These are phyloP conservation scores for Brettanomyces anomalus DNA, from an alignment of 805 yeast genomes.

Conservation along the genomic window DNA sequence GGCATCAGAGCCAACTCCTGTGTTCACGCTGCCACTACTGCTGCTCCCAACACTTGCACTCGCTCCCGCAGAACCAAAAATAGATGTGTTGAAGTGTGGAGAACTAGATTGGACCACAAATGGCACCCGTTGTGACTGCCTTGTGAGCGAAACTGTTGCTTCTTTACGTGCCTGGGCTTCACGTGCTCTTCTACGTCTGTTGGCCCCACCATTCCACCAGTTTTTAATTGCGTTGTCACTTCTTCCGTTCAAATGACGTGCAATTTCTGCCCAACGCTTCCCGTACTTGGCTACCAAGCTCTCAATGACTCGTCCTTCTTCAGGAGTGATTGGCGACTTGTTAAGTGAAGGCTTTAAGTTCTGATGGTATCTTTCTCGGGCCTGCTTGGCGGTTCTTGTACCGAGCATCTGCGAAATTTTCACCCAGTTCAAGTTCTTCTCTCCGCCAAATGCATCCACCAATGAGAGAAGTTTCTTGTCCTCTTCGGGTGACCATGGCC, in stretches of 20 bases:
- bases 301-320: constrained; percentile 78
- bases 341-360: constrained; percentile 79
- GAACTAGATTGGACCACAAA: constrained; percentile 1
- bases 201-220: constrained; percentile 97
- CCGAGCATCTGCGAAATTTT: constrained; percentile 65
- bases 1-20: neutral
- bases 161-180: constrained; percentile 11
- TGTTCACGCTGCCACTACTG: neutral
- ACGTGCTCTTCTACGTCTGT: constrained; percentile 55
- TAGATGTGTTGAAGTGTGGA: constrained; percentile 14
- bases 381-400: constrained; percentile 82
- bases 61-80: constrained; percentile 4
- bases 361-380: constrained; percentile 87
- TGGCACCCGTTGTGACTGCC: constrained; percentile 2
- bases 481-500: constrained; percentile 88
- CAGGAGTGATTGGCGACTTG: constrained; percentile 72
- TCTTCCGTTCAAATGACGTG: constrained; percentile 78
- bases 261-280: constrained; percentile 90
- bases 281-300: constrained; percentile 72
- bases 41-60: neutral
- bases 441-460: constrained; percentile 63
- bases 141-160: constrained; percentile 4
- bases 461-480: constrained; percentile 65
- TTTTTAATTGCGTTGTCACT: constrained; percentile 88
- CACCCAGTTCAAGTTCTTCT: constrained; percentile 64